Base-by-base conservation (phyloP, 2,329 filamentous ascomycete species). In the Ceratocystis colombiana region DNA sequence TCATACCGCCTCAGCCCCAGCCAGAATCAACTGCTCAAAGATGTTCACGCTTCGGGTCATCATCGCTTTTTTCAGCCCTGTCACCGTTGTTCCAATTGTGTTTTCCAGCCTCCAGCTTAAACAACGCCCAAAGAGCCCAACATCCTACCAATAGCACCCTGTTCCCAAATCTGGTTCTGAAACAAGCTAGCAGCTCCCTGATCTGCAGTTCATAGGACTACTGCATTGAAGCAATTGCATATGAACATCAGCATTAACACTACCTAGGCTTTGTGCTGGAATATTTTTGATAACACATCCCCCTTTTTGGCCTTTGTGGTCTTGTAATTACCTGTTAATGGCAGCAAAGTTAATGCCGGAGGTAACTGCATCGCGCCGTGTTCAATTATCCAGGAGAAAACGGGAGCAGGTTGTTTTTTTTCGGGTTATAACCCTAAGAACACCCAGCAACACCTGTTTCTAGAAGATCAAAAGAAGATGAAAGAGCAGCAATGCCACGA, bases 131-230 rank as follows among this genome's bases (percentile, higher is more conserved):
- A 53, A 53, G 22, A 53, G 48, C 48, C 48, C 10, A 53, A 25
- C 20, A 53, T 53, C 48, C 7, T 41, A 4, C 37, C 22, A 53
- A 15, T 6, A 15, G 48, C 48, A 53, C 48, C 48, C 10, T 53
- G 10, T 53, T 25, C 22, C 50, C 55, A 15, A 59, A 59, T 59
- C 30, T 20, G 33, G 55, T 37, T 59, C 55, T 59, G 55, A 59
- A 59, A 59, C 55, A 37, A 25, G 55, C 55, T 59, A 59, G 30
- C 25, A 57, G 2, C 55, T 59, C 55, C 55, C 55, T 59, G 55
- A 59, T 59, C 55, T 30, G 30, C 55, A 20, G 28, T 20, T 59
- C n/a, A 37, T 59, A 53, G 48, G 5, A 37, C 20, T 59, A n/a
- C 10, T 7, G n/a, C 22, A 25, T 10, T 59, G 4, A 1, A n/a